These are phyloP conservation scores for Geosmithia flava DNA, from an alignment of 2,329 filamentous ascomycete species.

Conservation along the genomic window DNA sequence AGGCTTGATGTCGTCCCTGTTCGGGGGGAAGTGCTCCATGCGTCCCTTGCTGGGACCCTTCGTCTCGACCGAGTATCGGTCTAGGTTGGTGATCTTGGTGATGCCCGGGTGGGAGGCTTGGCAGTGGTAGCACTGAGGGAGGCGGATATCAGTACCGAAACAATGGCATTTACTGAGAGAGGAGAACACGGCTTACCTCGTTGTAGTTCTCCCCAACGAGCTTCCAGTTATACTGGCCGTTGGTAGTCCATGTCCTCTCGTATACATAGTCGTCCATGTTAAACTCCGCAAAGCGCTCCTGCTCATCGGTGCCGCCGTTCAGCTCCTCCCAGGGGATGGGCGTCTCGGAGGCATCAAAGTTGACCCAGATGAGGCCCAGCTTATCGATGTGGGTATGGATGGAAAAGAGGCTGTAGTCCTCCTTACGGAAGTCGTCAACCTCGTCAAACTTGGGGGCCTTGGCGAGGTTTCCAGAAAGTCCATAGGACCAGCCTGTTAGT, in stretches of 20 bases:
- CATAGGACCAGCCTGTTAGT: conserved; percentile 26
- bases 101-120: conserved; percentile 46
- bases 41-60: conserved; percentile 21
- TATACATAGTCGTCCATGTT: conserved; percentile 29
- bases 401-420: conserved; percentile 29
- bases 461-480: conserved; percentile 47
- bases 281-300: conserved; percentile 30
- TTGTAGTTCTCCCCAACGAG: conserved; percentile 52
- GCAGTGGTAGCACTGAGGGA: conserved; percentile 52
- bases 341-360: conserved; percentile 27
- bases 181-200: conserved; percentile 16
- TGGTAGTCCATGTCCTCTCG: conserved; percentile 44
- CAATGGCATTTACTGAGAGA: no score
- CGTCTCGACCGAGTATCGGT: conserved; percentile 38
- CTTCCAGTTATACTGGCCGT: conserved; percentile 48
- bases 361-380: conserved; percentile 37
- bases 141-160: no score
- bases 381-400: conserved; percentile 31
- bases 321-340: conserved; percentile 39
- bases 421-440: conserved; percentile 70
- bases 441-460: conserved; percentile 86
- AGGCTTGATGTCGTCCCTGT: conserved; percentile 16
- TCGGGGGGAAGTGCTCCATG: conserved; percentile 37
- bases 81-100: conserved; percentile 39
- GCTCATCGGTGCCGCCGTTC: conserved; percentile 32